phyloP scores from a whole-genome alignment of 805 yeast genomes.

The Yarrowia divulgata region DNA sequence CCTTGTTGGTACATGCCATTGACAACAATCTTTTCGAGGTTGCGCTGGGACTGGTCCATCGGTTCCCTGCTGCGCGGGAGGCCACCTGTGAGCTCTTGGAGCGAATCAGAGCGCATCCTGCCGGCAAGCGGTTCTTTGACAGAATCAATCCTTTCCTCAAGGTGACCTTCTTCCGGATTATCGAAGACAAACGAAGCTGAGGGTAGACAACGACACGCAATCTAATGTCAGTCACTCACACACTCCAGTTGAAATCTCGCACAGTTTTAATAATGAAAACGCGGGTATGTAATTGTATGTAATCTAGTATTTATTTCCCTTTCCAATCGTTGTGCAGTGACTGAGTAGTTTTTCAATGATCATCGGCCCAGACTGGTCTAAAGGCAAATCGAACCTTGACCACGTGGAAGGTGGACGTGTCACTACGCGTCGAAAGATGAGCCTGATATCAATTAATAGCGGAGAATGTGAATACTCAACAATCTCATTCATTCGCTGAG shows the following conservation, averaged over 20 bases:
- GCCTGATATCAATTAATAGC: too few species aligned
- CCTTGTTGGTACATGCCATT: slow-evolving; percentile 45
- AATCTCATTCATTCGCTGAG: too few species aligned
- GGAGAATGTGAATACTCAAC: too few species aligned
- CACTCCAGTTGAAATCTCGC: slow-evolving; percentile 1
- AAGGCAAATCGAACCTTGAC: neutral
- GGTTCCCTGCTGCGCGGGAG: slow-evolving; percentile 44
- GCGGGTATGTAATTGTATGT: slow-evolving; percentile 34
- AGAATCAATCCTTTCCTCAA: slow-evolving; percentile 45
- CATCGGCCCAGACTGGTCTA: too few species aligned
- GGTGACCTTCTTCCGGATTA: slow-evolving; percentile 44
- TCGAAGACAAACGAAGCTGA: slow-evolving; percentile 34
- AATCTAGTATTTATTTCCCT: slow-evolving; percentile 30
- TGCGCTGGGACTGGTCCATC: slow-evolving; percentile 49
- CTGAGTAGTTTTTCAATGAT: too few species aligned
- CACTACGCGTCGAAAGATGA: neutral
- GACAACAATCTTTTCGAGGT: slow-evolving; percentile 46
- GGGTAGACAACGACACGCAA: slow-evolving; percentile 1
- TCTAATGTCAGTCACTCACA: neutral
- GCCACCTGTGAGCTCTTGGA: slow-evolving; percentile 44
- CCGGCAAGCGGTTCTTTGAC: slow-evolving; percentile 47
- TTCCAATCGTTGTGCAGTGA: neutral
- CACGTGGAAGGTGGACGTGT: slow-evolving; percentile 3
- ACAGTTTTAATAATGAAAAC: slow-evolving; percentile 9
- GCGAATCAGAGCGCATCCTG: slow-evolving; percentile 47